Percentiles rank a stretch among this genome's conserved stretches.
Conservation (phyloP, 2,329 filamentous ascomycete species). For the Colletotrichum paranaense region DNA sequence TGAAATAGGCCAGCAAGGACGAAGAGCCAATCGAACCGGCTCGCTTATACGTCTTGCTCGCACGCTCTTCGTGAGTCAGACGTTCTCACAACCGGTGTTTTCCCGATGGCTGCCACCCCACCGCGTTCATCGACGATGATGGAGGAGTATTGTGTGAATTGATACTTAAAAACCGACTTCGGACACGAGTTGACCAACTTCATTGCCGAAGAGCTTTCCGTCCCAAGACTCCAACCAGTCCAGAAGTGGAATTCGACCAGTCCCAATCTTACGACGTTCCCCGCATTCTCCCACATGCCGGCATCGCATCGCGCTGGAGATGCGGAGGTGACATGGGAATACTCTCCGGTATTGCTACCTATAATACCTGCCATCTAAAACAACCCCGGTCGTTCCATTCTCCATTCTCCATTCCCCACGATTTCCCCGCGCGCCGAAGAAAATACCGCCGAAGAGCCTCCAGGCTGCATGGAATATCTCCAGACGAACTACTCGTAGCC, state of each 20-base stretch:
- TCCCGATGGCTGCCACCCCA: neutral
- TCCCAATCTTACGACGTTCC: slow-evolving; percentile 8
- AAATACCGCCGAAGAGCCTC: slow-evolving; percentile 22
- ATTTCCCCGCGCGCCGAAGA: slow-evolving; percentile 17
- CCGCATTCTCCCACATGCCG: slow-evolving; percentile 20
- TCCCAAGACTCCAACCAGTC: neutral
- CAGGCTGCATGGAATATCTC: neutral
- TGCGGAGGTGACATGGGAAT: neutral
- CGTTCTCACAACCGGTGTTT: neutral
- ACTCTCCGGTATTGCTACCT: neutral
- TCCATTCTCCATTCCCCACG: neutral
- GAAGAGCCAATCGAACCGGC: neutral
- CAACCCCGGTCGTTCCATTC: neutral
- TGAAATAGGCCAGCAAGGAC: neutral
- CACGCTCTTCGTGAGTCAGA: neutral
- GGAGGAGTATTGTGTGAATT: neutral
- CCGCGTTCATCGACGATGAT: neutral
- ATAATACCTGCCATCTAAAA: neutral
- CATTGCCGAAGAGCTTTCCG: slow-evolving; percentile 20
- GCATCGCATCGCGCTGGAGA: neutral
- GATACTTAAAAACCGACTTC: slow-evolving; percentile 2
- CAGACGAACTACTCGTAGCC: neutral
- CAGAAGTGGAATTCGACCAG: neutral
- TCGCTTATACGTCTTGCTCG: neutral
- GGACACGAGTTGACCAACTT: neutral